Evolutionary conservation across 2,329 filamentous ascomycete genomes (phyloP), one percentile per base, ranked within the genome.

Genomic region (Fusarium tjaetaba): DNA sequence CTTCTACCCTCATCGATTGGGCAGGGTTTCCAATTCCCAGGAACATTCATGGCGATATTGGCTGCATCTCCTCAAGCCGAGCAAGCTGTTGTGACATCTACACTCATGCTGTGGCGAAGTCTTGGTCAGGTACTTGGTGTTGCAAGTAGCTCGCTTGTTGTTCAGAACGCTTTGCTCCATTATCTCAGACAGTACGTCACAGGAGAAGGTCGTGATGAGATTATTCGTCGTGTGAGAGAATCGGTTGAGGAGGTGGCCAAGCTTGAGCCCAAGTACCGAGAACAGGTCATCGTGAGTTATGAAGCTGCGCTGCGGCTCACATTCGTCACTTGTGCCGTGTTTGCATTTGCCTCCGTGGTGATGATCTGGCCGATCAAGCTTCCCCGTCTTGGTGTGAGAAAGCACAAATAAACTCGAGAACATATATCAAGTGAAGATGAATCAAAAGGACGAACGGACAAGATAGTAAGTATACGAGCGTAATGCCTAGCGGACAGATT

Each of bases 111-210:
- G 24, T 94, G 92, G 89, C 88, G 93, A 61, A 90, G 89, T 65
- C 81, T 95, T 10, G 93, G 93, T 11, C 88, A 87, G 63, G 92
- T 95, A 2, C 86, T 95, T 77, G 93, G 93, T n/a, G 88, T 95
- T 49, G 90, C 93, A 2, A 84, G 88, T 59, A 93, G 90, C 73
- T 93, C 91, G 78, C 86, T 94, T 65, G 88, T 94, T 13, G 84
- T 95, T 70, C 93, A 96, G 82, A 94, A 94, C 76, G 86, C 89
- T 2, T 83, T 96, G 58, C 82, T 88, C 14, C 82, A 85, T 24
- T 91, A 91, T 73, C 85, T 96, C 10, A 81, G 88, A 9, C 71
- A 79, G 16, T 86, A 88, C 39, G 91, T 95, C 14, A 85, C 84
- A 0, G 91, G 90, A 1, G 83, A 84, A 0, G 84, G 90, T 30